These are phyloP conservation scores for Diaporthe sp. DNA, from an alignment of 2,329 filamentous ascomycete genomes.

Conservation along the genomic window DNA sequence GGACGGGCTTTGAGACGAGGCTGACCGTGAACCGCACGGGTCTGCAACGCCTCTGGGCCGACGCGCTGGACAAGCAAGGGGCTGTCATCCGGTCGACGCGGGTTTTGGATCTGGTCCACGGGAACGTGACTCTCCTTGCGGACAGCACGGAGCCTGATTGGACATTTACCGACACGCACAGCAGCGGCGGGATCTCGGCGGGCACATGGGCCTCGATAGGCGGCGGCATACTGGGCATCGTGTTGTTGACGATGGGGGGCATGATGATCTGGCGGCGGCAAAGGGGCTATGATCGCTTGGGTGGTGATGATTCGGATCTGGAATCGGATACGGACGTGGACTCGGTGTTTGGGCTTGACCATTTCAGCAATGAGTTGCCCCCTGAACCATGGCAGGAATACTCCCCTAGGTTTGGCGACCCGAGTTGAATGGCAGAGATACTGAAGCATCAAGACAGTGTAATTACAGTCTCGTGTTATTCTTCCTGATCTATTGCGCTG, in stretches of 20 bases:
- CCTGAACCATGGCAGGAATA: constrained; percentile 38
- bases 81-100: constrained; percentile 45
- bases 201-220: constrained; percentile 1
- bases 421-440: background rate
- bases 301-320: constrained; percentile 32
- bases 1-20: constrained; percentile 40
- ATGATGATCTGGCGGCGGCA: constrained; percentile 10
- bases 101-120: constrained; percentile 42
- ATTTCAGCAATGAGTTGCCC: constrained; percentile 17
- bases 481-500: background rate
- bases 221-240: constrained; percentile 7
- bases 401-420: background rate
- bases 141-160: constrained; percentile 26
- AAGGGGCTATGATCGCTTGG: constrained; percentile 27
- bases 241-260: constrained; percentile 12
- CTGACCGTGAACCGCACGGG: constrained; percentile 20
- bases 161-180: background rate
- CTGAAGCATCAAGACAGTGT: too few relatives aligned
- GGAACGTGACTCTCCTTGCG: constrained; percentile 19
- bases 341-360: constrained; percentile 20
- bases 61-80: constrained; percentile 37
- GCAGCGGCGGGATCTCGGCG: background rate
- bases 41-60: constrained; percentile 36
- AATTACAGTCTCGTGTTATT: background rate
- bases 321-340: constrained; percentile 35